These are phyloP conservation scores for Venturia effusa DNA, from an alignment of 2,329 filamentous ascomycete genomes.

Conservation along the genomic window DNA sequence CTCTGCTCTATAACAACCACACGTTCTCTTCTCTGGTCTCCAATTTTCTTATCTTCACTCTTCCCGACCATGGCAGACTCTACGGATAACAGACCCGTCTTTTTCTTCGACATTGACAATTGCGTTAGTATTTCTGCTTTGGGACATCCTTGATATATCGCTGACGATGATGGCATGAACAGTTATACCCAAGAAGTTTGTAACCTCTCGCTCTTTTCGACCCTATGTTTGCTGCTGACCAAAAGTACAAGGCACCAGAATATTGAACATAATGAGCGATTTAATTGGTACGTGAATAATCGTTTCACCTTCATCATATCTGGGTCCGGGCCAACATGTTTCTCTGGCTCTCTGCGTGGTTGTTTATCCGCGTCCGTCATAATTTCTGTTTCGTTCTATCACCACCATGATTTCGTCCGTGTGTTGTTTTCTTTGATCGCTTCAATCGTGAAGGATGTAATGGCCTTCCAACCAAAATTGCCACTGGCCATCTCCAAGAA, in stretches of 20 bases:
- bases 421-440: neutral
- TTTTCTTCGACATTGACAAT: constrained; percentile 94
- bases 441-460: neutral
- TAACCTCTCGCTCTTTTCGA: constrained; percentile 6
- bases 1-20: neutral
- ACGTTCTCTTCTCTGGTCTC: neutral
- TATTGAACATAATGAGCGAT: constrained; percentile 79
- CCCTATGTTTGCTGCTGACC: neutral
- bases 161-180: neutral
- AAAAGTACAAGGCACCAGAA: constrained; percentile 48
- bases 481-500: too few relatives aligned
- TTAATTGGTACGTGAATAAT: constrained; percentile 47
- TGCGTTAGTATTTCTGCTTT: constrained; percentile 47
- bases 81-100: constrained; percentile 35
- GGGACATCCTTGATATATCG: neutral
- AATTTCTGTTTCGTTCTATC: neutral
- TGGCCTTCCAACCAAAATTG: too few relatives aligned
- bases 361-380: neutral
- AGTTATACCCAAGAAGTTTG: constrained; percentile 78
- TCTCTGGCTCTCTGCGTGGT: too few relatives aligned
- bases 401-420: neutral
- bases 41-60: neutral
- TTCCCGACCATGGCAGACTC: constrained; percentile 19
- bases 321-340: neutral
- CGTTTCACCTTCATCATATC: neutral